Base-by-base conservation (phyloP, 106 monocot species). In the Ottelia alismoides region DNA sequence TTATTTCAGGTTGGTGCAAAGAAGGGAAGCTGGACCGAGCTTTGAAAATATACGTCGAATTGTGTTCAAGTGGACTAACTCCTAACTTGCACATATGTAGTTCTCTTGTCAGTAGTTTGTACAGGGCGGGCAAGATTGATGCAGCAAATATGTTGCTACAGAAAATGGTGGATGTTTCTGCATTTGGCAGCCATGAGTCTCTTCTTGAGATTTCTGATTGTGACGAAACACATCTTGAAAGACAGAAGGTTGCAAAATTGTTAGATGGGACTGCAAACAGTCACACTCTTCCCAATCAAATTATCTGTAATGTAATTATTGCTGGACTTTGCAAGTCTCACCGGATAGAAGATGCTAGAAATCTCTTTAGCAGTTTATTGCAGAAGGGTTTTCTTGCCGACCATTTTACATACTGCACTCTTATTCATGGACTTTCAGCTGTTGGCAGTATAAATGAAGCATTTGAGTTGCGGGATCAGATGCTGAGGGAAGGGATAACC, bases 1-100 rank as follows among this genome's bases (percentile, higher is more conserved):
- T 96, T 35, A 74, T 96, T 57, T 52, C 79, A 45, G 96, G 89
- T 57, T 96, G 81, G 81, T 96, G 81, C 64, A 85, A 56, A 72
- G 74, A 79, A 74, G 89, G 82, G 48, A 70, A 59, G 60, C 26
- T 82, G 31, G 57, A 72, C 40, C 78, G 72, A 56, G 84, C 82
- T 51, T 76, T 85, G 49, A 57, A 77, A 67, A 29, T 26, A 43
- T 96, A 77, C 62, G 61, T 75, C 35, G 68, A 94, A 69, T 81
- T 94, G 80, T 22, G 22, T 22, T 23, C 30, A 25, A 78, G 68
- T 31, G 84, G 81, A 3, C 32, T 88, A 47, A 21, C 29, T 56
- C 88, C 93, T 50, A 94, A 94, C 69, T 49, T 88, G 31, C 53
- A 63, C 29, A 84, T 88, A 60, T 88, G 81, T 51, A 75, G 68